Base-by-base conservation (phyloP, 345 rosid species). In the Bretschneidera sinensis region DNA sequence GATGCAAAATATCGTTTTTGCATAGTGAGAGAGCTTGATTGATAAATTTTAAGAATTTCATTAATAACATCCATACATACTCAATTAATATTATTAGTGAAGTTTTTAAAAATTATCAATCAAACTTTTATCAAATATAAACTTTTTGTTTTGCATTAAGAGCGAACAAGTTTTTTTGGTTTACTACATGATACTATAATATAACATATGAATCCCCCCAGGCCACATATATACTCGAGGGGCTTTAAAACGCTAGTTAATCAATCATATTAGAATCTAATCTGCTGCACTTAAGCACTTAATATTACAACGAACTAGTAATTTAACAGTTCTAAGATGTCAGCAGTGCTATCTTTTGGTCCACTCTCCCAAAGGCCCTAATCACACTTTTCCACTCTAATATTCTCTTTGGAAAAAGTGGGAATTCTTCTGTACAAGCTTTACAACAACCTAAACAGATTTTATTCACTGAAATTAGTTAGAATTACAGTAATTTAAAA, bases 311-410 rank as follows among this genome's bases (percentile, higher is more conserved):
- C 62, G 10, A 34, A 21, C 55, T 18, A 57, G 45, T 62, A 57
- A 11, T 23, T 69, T 61, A 74, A 69, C 79, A 80, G 78, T 73
- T 74, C 78, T 80, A 65, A 83, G 63, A 76, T 67, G 72, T 73
- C 64, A 59, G 75, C 71, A 77, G 56, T 60, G 67, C 55, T 54
- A 25, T 34, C 62, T 60, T 50, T 66, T 52, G 64, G 62, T 71
- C 59, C 81, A 55, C 69, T 54, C 34, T 24, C 51, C 51, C 43
- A 19, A 60, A 59, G 49, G 28, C 59, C 69, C 16, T 68, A 55
- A 63, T 59, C 66, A 53, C 57, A 24, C 16, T 23, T 59, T 43
- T 21, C 17, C 59, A n/a, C n/a, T n/a, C 65, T 39, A 50, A 21
- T 17, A 33, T 21, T 15, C 59, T 51, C 54, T 59, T 20, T 49